Conservation (phyloP, 1,284 basidiomycete species). For the Fomes fomentarius region DNA sequence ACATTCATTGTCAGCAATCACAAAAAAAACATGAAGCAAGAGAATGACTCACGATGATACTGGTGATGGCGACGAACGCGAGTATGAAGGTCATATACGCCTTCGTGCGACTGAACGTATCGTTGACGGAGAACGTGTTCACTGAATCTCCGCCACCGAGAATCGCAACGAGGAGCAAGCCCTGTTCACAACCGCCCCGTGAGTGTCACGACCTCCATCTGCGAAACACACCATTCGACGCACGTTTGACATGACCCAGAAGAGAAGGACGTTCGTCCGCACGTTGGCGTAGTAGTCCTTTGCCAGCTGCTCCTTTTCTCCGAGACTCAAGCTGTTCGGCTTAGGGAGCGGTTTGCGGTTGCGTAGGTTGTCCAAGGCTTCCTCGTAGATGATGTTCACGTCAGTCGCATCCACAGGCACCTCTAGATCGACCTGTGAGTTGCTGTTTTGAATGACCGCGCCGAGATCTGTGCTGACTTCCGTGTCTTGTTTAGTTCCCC, state of each 20-base stretch:
- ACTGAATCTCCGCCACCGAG: conserved; percentile 67
- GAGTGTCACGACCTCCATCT: background rate
- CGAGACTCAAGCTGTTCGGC: conserved; percentile 39
- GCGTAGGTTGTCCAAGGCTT: conserved; percentile 83
- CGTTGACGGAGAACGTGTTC: conserved; percentile 62
- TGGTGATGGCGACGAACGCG: conserved; percentile 77
- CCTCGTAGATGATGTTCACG: conserved; percentile 88
- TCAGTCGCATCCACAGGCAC: conserved; percentile 87
- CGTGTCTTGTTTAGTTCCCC: conserved; percentile 89
- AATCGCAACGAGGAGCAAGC: conserved; percentile 74
- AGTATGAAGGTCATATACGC: conserved; percentile 83
- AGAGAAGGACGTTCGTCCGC: conserved; percentile 86
- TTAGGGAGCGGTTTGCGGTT: conserved; percentile 60
- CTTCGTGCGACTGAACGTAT: conserved; percentile 61
- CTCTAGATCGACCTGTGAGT: conserved; percentile 88
- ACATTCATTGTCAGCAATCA: conserved; percentile 8
- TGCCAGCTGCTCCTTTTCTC: conserved; percentile 75
- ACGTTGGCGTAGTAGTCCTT: conserved; percentile 92
- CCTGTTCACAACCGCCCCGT: conserved; percentile 44
- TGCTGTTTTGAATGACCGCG: conserved; percentile 75
- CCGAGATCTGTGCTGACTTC: conserved; percentile 77
- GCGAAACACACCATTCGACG: conserved; percentile 27
- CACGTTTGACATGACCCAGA: conserved; percentile 87
- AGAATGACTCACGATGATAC: conserved; percentile 52
- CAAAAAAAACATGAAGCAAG: background rate